A percentile compares a stretch with the other conserved stretches of the same genome.
phyloP scores from a whole-genome alignment of 345 rosid species.

The Acer saccharum region DNA sequence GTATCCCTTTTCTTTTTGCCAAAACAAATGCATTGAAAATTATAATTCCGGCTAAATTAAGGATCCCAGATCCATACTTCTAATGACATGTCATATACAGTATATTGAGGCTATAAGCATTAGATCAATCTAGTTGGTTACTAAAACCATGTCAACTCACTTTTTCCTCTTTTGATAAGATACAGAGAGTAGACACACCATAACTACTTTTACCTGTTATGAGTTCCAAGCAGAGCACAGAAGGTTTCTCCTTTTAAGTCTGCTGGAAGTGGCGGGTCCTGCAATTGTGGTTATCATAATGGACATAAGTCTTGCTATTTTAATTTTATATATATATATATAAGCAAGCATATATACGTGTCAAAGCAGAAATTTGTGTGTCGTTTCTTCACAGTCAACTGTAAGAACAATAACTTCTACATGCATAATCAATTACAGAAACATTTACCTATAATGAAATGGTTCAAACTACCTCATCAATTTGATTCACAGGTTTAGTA shows the following conservation, averaged over 20 bases:
- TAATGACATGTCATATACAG: background rate
- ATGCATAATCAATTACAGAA: slow-evolving; percentile 4
- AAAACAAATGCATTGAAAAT: background rate
- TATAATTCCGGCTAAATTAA: background rate
- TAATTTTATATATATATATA: background rate
- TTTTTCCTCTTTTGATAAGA: background rate
- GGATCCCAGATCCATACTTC: background rate
- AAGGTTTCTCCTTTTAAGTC: slow-evolving; percentile 85
- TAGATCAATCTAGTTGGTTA: slow-evolving; percentile 9
- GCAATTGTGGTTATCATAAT: slow-evolving; percentile 17
- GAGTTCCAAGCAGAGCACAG: slow-evolving; percentile 80
- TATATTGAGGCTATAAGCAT: background rate
- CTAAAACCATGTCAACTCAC: slow-evolving; percentile 15
- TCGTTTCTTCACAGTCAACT: slow-evolving; percentile 3
- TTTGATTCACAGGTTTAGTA: slow-evolving; percentile 12
- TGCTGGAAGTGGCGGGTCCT: slow-evolving; percentile 92
- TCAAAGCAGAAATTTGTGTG: background rate
- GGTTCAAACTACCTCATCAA: background rate
- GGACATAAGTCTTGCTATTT: background rate
- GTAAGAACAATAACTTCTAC: slow-evolving; percentile 8
- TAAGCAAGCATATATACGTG: background rate
- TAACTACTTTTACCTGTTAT: slow-evolving; percentile 62
- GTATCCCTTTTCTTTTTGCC: background rate
- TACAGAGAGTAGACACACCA: background rate
- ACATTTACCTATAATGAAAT: background rate